Conservation (phyloP, 129 eudicot genomes). For the Artemisia argyi region DNA sequence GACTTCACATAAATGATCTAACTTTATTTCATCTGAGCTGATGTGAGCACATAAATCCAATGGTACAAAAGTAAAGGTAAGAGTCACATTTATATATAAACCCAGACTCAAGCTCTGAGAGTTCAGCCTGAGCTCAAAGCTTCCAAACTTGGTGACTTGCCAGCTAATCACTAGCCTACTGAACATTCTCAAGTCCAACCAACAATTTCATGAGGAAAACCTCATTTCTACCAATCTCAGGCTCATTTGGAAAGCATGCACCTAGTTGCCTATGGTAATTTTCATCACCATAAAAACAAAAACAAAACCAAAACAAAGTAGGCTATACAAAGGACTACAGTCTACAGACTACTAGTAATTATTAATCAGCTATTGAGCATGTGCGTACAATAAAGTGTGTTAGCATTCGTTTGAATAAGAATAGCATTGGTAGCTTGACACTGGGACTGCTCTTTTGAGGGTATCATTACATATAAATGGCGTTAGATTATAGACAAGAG, state of each 20-base stretch:
- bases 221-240: slow-evolving; percentile 5
- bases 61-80: slow-evolving; percentile 6
- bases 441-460: too few relatives aligned
- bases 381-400: neutral
- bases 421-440: slow-evolving; percentile 8
- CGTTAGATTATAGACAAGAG: too few relatives aligned
- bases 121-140: too few relatives aligned
- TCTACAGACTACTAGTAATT: neutral
- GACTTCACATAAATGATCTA: neutral
- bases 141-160: too few relatives aligned
- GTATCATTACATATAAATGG: too few relatives aligned
- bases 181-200: too few relatives aligned
- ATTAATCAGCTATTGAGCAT: neutral
- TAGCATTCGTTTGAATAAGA: neutral
- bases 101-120: neutral
- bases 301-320: neutral
- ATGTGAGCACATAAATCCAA: neutral
- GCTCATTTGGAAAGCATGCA: slow-evolving; percentile 4
- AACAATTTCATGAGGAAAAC: too few relatives aligned
- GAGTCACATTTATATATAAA: neutral
- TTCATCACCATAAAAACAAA: neutral
- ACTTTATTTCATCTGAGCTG: neutral
- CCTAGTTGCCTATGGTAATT: neutral
- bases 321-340: neutral
- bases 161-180: too few relatives aligned